Conservation (phyloP, 805 yeast species). For the Candida parachauliodes region DNA sequence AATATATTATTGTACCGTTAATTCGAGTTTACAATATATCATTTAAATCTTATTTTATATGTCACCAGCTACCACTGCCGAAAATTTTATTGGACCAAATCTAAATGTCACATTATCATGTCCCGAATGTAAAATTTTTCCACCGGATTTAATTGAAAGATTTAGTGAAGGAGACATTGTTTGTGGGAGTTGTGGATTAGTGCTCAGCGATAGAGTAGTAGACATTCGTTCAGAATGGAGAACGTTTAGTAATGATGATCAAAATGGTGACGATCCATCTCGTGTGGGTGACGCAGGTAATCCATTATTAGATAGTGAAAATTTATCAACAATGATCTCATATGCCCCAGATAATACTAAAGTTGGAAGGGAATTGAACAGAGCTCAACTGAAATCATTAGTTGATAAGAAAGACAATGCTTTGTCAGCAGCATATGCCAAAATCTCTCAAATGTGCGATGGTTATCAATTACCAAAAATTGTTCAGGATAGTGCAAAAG, state of each 20-base stretch:
- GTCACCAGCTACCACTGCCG: constrained; percentile 2
- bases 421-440: constrained; percentile 82
- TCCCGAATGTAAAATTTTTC: constrained; percentile 93
- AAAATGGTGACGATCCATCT: constrained; percentile 95
- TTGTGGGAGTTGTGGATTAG: constrained; percentile 96
- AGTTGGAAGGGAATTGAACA: constrained; percentile 81
- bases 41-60: constrained; percentile 2
- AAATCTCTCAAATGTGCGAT: constrained; percentile 93
- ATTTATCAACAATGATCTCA: constrained; percentile 88
- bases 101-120: constrained; percentile 86
- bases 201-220: constrained; percentile 84
- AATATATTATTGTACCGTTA: constrained; percentile 11
- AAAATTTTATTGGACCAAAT: constrained; percentile 55
- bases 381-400: constrained; percentile 83
- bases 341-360: constrained; percentile 81
- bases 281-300: constrained; percentile 99
- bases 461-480: constrained; percentile 92
- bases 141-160: constrained; percentile 92
- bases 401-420: constrained; percentile 88
- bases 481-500: constrained; percentile 97
- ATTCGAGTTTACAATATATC: constrained; percentile 11
- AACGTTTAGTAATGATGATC: constrained; percentile 96
- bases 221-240: constrained; percentile 99
- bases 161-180: constrained; percentile 97
- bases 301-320: constrained; percentile 86